Conservation (phyloP, 345 rosid species). For the Rhodomyrtus tomentosa region DNA sequence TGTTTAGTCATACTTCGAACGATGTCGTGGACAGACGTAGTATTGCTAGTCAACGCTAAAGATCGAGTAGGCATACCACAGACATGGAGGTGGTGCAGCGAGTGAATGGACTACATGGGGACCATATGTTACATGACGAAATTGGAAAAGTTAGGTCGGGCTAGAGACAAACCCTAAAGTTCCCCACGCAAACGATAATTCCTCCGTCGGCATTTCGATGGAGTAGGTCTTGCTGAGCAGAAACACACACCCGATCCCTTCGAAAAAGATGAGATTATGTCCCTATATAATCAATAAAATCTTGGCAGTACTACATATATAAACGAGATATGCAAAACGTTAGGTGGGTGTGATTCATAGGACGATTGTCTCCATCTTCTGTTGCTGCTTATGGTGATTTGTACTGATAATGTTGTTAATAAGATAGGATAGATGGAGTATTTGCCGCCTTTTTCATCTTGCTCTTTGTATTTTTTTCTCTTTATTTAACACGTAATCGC, state of each 20-base stretch:
- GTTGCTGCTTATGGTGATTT: background rate
- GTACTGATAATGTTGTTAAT: background rate
- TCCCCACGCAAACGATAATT: too few relatives aligned
- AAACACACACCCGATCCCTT: background rate
- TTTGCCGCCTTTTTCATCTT: background rate
- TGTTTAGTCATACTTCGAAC: background rate
- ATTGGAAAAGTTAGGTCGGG: background rate
- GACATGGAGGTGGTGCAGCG: background rate
- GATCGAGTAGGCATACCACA: background rate
- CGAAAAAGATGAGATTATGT: background rate
- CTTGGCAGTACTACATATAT: background rate
- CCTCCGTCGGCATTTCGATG: too few relatives aligned
- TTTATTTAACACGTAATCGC: background rate
- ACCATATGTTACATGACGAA: background rate
- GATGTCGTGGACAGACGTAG: background rate
- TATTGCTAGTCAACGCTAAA: too few relatives aligned
- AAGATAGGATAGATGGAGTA: background rate
- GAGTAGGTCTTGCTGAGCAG: background rate
- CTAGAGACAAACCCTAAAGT: background rate
- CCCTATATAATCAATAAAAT: background rate
- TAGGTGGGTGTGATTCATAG: background rate
- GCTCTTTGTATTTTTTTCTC: background rate
- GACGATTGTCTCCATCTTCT: background rate
- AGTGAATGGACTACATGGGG: background rate
- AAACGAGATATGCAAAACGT: background rate